phyloP scores from a whole-genome alignment of 257 asterid genomes.

The Verbascum thapsus region DNA sequence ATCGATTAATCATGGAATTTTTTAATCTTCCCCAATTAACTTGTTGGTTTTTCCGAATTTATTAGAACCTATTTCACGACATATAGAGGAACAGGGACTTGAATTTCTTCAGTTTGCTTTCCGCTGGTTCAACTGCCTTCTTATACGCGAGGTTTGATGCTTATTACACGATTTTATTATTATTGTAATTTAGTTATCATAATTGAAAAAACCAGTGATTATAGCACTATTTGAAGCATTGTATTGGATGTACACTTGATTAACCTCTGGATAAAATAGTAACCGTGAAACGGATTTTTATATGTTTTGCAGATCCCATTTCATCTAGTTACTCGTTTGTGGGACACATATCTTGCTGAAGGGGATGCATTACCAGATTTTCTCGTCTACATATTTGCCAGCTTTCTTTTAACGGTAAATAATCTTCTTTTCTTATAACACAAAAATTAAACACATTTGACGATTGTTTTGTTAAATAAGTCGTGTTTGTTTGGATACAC shows the following conservation, averaged over 20 bases:
- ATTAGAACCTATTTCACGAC: conserved; percentile 78
- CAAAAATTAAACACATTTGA: not conserved
- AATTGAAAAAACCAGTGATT: conserved; percentile 10
- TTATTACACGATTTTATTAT: not conserved
- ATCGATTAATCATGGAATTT: not conserved
- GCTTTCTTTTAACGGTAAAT: conserved; percentile 85
- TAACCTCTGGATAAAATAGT: conserved; percentile 4
- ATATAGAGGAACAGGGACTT: conserved; percentile 96
- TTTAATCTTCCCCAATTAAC: conserved; percentile 4
- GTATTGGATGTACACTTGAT: conserved; percentile 4
- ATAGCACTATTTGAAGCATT: not conserved
- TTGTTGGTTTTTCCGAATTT: conserved; percentile 24
- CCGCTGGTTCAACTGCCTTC: conserved; percentile 99
- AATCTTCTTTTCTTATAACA: not conserved
- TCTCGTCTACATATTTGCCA: conserved; percentile 91
- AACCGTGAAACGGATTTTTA: conserved; percentile 19
- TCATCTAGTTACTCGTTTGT: conserved; percentile 81
- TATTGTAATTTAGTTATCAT: not conserved
- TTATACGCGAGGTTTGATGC: conserved; percentile 82
- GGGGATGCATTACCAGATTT: conserved; percentile 95
- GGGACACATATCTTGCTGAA: conserved; percentile 99
- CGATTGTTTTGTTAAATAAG: not conserved
- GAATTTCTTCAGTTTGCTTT: conserved; percentile 98
- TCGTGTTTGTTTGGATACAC: conserved; percentile 3
- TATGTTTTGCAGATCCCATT: conserved; percentile 70